Conservation (phyloP, 257 asterid genomes). For the Ballota nigra region DNA sequence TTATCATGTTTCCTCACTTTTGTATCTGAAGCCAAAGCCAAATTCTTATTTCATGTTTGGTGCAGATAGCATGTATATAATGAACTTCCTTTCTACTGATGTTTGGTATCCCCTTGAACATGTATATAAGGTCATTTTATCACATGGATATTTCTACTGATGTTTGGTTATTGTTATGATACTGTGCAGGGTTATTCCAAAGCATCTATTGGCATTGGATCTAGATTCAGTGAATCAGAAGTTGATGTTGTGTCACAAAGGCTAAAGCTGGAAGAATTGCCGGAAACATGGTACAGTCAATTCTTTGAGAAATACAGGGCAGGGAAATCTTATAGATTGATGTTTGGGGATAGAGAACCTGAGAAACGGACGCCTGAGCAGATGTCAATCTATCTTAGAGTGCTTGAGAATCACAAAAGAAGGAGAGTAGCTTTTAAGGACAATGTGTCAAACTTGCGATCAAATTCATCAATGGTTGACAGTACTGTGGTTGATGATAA, state of each 20-base stretch:
- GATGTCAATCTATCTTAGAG: constrained; percentile 81
- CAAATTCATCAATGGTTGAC: constrained; percentile 42
- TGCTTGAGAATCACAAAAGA: constrained; percentile 79
- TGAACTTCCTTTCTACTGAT: constrained; percentile 2
- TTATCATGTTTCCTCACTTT: neutral
- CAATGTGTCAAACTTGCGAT: constrained; percentile 41
- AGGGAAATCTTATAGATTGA: constrained; percentile 63
- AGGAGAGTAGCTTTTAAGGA: constrained; percentile 66
- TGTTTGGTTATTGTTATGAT: constrained; percentile 11
- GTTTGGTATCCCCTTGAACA: neutral
- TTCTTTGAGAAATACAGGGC: constrained; percentile 74
- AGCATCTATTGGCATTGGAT: constrained; percentile 52
- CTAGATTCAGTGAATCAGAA: constrained; percentile 65
- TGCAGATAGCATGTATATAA: neutral
- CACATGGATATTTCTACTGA: neutral
- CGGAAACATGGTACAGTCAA: constrained; percentile 86
- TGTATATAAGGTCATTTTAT: neutral
- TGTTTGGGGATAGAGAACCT: constrained; percentile 65
- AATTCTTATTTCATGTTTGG: neutral
- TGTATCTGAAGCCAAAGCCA: neutral
- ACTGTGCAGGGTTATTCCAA: constrained; percentile 51
- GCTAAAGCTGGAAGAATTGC: constrained; percentile 69
- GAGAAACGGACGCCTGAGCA: constrained; percentile 90
- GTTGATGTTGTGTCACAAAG: constrained; percentile 54
- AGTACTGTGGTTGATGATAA: constrained; percentile 48